Conservation (phyloP, 2,329 filamentous ascomycete species). For the Alternaria gaisen region DNA sequence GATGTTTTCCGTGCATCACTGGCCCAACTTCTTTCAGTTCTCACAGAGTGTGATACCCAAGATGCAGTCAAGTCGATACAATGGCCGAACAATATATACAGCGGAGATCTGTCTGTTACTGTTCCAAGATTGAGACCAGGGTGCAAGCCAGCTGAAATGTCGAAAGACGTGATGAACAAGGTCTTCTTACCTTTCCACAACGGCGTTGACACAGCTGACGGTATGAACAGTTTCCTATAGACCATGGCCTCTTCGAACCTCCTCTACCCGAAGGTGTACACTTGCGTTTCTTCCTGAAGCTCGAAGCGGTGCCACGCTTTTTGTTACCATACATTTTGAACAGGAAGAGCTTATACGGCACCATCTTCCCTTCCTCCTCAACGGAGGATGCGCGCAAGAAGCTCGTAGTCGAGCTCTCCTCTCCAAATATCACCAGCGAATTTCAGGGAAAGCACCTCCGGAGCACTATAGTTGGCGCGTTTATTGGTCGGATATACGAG, state of each 20-base stretch:
- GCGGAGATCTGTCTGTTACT: slow-evolving; percentile 40
- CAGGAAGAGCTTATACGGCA: too few relatives aligned
- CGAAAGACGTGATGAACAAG: slow-evolving; percentile 35
- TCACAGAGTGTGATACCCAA: slow-evolving; percentile 25
- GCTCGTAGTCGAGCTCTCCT: slow-evolving; percentile 75
- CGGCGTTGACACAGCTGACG: background rate
- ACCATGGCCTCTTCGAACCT: slow-evolving; percentile 71
- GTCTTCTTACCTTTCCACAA: slow-evolving; percentile 15
- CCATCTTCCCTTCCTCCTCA: too few relatives aligned
- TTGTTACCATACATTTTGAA: slow-evolving; percentile 67
- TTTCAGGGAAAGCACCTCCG: slow-evolving; percentile 73
- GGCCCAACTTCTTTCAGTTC: slow-evolving; percentile 26
- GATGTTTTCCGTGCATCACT: slow-evolving; percentile 38
- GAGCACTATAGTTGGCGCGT: slow-evolving; percentile 72
- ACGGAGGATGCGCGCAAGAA: too few relatives aligned
- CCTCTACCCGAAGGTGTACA: slow-evolving; percentile 69
- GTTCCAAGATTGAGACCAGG: slow-evolving; percentile 40
- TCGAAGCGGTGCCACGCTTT: slow-evolving; percentile 64
- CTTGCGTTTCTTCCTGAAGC: slow-evolving; percentile 73
- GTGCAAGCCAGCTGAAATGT: slow-evolving; percentile 27
- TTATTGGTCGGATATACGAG: slow-evolving; percentile 68
- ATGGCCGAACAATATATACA: slow-evolving; percentile 41
- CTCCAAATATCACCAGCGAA: slow-evolving; percentile 77
- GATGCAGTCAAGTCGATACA: slow-evolving; percentile 37
- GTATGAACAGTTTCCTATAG: slow-evolving; percentile 65